Evolutionary conservation across 352 stramenopile genomes (phyloP).

Genomic region (Phytopythium montanum): DNA sequence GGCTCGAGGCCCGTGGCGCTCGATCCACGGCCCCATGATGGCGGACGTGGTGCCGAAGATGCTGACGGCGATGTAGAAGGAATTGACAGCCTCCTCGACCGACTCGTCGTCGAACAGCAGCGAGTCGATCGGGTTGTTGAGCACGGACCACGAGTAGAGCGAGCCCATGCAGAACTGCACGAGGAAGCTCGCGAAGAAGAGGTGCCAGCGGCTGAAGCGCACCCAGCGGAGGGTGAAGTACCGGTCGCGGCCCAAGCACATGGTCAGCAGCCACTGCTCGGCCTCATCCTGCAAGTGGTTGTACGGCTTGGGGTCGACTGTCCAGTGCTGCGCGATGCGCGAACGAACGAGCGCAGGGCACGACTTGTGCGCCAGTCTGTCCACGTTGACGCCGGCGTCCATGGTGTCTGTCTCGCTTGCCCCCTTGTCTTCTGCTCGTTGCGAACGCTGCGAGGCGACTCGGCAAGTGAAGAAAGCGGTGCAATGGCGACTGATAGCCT

Average conservation of each 20-base stretch:
- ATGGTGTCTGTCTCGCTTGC: neutral
- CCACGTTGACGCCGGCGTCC: neutral
- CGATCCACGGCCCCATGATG: constrained; percentile 62
- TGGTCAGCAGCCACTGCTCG: constrained; percentile 45
- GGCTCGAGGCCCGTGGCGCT: constrained; percentile 41
- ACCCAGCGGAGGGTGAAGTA: constrained; percentile 33
- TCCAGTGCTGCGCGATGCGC: constrained; percentile 34
- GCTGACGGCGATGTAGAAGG: constrained; percentile 59
- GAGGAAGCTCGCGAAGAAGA: constrained; percentile 54
- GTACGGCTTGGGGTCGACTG: constrained; percentile 34
- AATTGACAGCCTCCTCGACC: constrained; percentile 39
- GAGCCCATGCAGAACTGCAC: constrained; percentile 64
- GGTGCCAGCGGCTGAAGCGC: constrained; percentile 49
- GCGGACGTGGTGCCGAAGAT: constrained; percentile 52
- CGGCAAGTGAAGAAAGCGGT: neutral
- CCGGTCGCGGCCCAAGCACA: constrained; percentile 40
- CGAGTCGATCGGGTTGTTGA: constrained; percentile 60
- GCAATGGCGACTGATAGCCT: neutral
- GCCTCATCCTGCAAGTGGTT: constrained; percentile 42
- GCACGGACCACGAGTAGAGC: constrained; percentile 65
- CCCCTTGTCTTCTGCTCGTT: neutral
- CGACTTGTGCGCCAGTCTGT: constrained; percentile 4
- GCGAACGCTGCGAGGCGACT: neutral
- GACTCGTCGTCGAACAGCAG: constrained; percentile 35
- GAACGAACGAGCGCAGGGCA: neutral